Percentiles rank a stretch among this genome's conserved stretches.
Evolutionary conservation across 2,329 filamentous ascomycete species (phyloP).

Genomic region (Ophiosphaerella narmari): DNA sequence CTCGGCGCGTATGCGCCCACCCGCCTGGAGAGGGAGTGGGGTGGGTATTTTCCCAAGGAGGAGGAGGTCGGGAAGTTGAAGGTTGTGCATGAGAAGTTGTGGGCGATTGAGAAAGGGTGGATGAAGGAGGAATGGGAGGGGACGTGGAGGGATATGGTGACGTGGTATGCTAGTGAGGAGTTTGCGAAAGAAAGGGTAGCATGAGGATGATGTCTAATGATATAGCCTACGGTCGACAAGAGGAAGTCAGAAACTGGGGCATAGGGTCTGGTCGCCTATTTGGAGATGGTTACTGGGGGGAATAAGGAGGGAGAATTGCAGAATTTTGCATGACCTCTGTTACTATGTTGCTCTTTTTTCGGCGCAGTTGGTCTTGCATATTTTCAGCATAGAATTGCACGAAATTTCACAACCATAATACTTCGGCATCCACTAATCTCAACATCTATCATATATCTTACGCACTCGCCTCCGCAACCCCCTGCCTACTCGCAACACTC

Average conservation of each 20-base stretch:
- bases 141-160: conserved; percentile 31
- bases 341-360: no score
- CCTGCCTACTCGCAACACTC: conserved; percentile 60
- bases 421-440: neutral
- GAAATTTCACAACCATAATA: no score
- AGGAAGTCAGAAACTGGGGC: no score
- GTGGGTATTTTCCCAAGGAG: conserved; percentile 32
- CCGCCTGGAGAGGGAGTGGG: conserved; percentile 31
- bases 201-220: no score
- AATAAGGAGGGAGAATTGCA: no score
- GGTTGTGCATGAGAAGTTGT: conserved; percentile 45
- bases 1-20: conserved; percentile 35
- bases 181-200: conserved; percentile 17
- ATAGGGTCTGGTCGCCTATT: no score
- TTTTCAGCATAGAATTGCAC: no score
- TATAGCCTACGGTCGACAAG: no score
- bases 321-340: no score
- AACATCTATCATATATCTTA: conserved; percentile 4
- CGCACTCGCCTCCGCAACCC: conserved; percentile 54
- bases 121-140: conserved; percentile 31
- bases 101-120: conserved; percentile 24
- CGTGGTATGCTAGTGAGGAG: conserved; percentile 28
- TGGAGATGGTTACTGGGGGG: no score
- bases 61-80: conserved; percentile 32
- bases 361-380: no score